Base-by-base conservation (phyloP, 2,329 filamentous ascomycete species). In the Lachnellula cervina region DNA sequence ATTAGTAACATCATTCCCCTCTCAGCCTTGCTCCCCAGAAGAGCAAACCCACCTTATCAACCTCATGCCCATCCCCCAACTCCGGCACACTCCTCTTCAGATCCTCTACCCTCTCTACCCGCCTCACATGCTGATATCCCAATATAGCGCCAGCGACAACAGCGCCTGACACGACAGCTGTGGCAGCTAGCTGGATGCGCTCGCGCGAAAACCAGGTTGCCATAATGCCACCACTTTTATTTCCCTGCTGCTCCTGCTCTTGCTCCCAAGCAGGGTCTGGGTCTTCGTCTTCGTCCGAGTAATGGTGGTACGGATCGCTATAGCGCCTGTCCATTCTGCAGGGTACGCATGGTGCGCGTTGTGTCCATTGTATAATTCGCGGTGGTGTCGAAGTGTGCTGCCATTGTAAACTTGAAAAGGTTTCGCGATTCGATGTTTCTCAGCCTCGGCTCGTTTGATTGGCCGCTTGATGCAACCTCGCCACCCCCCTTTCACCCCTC, bases 131-230 rank as follows among this genome's bases (percentile, higher is more conserved):
- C 69, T 88, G 84, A 63, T 83, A 85, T 19, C 81, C 80, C 14
- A 88, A 71, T 34, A 88, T 76, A 7, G 82, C 74, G n/a, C 77
- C 76, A 2, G 83, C 83, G 25, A 81, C 83, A 0, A 83, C 75
- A 8, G 78, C 79, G 17, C 83, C 84, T 0, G 83, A 87, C 14
- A 82, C 73, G 21, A 89, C 75, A 2, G 89, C 89, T 0, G 89
- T 90, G 3, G 86, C 81, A 17, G 84, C 80, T 37, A 94, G 75
- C 69, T 91, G 42, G 2, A 44, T 13, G 89, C 6, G 62, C 66
- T 23, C 56, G 28, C 63, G 63, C n/a, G 58, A 60, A 35, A 68
- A 54, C 61, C 65, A 68, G 9, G 65, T 66, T 7, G 64, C 56
- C 66, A 68, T 69, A 9, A 35, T 63, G 49, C 43, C 42, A 34